These are phyloP conservation scores for Neotropicomus parvogracilis DNA, from an alignment of 1,284 basidiomycete species.

Conservation along the genomic window DNA sequence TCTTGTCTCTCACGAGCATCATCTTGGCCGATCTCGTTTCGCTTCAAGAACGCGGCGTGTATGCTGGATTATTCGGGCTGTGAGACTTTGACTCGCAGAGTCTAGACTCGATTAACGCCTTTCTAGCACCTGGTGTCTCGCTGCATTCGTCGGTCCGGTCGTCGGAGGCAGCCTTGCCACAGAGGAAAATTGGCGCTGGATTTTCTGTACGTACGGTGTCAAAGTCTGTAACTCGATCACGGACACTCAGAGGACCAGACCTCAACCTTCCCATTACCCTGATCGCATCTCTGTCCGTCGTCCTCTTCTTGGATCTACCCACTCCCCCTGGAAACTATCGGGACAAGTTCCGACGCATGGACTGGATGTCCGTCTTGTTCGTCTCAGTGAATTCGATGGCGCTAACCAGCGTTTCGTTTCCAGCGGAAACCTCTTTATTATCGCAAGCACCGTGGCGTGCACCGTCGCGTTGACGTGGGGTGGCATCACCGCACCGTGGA, in stretches of 20 bases:
- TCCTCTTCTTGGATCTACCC: slow-evolving; percentile 13
- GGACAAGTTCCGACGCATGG: slow-evolving; percentile 15
- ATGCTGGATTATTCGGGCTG: slow-evolving; percentile 7
- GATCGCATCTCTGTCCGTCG: slow-evolving; percentile 5
- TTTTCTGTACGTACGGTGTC: slow-evolving; percentile 13
- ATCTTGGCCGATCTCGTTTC: slow-evolving; percentile 9
- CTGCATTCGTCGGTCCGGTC: slow-evolving; percentile 15
- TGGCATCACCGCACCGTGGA: slow-evolving; percentile 35
- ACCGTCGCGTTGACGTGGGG: slow-evolving; percentile 17
- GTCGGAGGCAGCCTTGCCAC: slow-evolving; percentile 16
- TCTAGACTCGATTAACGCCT: not conserved
- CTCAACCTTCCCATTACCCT: slow-evolving; percentile 16
- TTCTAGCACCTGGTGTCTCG: slow-evolving; percentile 15
- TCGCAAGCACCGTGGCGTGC: slow-evolving; percentile 12
- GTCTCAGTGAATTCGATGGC: not conserved
- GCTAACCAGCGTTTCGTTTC: not conserved
- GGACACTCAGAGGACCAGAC: slow-evolving; percentile 7
- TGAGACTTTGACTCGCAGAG: not conserved
- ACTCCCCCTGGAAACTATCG: slow-evolving; percentile 7
- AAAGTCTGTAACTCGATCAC: not conserved
- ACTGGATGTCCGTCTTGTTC: slow-evolving; percentile 12
- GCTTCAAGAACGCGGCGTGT: slow-evolving; percentile 8
- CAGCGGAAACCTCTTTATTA: slow-evolving; percentile 13
- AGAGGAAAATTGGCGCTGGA: slow-evolving; percentile 16
- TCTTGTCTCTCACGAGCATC: slow-evolving; percentile 9